These are phyloP conservation scores for Trichoderma polysporum DNA, from an alignment of 2,329 filamentous ascomycete genomes.

Conservation along the genomic window DNA sequence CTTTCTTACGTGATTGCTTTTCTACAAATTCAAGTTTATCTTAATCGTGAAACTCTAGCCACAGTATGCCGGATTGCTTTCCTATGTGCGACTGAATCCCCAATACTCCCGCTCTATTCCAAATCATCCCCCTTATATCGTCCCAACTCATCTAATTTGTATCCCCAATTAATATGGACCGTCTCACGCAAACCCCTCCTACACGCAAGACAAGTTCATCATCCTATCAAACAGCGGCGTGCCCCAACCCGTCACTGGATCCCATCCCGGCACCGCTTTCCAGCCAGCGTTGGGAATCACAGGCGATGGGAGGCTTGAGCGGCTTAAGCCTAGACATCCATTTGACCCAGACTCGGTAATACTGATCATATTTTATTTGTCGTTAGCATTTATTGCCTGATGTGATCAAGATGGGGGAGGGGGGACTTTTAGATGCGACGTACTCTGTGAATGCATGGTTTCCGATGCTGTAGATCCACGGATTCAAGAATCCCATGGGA, in stretches of 20 bases:
- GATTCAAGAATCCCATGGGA: slow-evolving; percentile 60
- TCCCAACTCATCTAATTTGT: too few species aligned
- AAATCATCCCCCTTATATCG: background rate
- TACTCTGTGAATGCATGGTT: slow-evolving; percentile 38
- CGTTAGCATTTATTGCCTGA: slow-evolving; percentile 5
- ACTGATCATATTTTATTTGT: slow-evolving; percentile 25
- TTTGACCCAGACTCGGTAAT: slow-evolving; percentile 37
- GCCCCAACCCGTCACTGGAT: slow-evolving; percentile 23
- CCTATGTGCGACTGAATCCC: too few species aligned
- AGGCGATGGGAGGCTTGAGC: slow-evolving; percentile 29
- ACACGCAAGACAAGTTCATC: background rate
- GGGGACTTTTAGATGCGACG: slow-evolving; percentile 18
- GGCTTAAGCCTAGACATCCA: slow-evolving; percentile 35
- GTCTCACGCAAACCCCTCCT: background rate
- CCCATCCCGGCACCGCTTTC: slow-evolving; percentile 22
- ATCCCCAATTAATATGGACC: too few species aligned
- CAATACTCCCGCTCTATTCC: background rate
- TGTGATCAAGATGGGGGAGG: background rate
- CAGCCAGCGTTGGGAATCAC: slow-evolving; percentile 24
- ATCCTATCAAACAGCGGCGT: slow-evolving; percentile 22
- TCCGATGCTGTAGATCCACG: slow-evolving; percentile 53
- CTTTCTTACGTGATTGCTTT: background rate
- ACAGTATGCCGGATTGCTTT: too few species aligned
- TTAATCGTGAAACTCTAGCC: background rate
- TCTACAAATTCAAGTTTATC: background rate